Conservation (phyloP, 306 rosid species). For the Fragaria vesca region DNA sequence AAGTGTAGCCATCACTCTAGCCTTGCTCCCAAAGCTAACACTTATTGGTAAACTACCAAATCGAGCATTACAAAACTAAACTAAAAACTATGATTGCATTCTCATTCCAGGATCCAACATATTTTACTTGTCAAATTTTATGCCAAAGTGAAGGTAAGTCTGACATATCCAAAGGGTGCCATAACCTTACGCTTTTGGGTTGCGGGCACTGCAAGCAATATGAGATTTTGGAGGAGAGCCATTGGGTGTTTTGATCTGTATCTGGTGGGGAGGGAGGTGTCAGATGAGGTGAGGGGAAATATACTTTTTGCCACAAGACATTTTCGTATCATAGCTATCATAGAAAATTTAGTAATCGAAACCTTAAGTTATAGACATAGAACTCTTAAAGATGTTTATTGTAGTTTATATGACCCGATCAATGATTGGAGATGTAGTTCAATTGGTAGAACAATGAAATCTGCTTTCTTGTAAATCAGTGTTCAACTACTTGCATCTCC, state of each 20-base stretch:
- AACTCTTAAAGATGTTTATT: too few species aligned
- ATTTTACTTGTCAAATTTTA: background rate
- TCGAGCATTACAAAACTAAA: background rate
- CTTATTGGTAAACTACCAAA: background rate
- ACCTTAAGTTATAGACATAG: background rate
- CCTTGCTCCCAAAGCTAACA: constrained; percentile 38
- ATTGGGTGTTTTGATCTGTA: background rate
- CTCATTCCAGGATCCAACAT: background rate
- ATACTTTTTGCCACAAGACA: background rate
- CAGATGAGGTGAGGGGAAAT: background rate
- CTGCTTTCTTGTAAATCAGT: too few species aligned
- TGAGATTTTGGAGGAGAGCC: background rate
- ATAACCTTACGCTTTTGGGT: background rate
- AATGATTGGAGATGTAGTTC: too few species aligned
- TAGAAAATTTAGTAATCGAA: background rate
- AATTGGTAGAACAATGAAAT: too few species aligned
- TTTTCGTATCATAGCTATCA: background rate
- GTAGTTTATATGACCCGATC: too few species aligned
- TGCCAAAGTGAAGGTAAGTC: background rate
- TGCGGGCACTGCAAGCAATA: constrained; percentile 11
- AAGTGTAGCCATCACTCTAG: constrained; percentile 25
- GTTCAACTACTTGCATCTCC: too few species aligned
- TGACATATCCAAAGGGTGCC: background rate
- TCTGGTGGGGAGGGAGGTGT: constrained; percentile 3
- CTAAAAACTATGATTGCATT: background rate